Evolutionary conservation across 148 eudicot species (phyloP).

Genomic region (Suaeda aralocaspica): DNA sequence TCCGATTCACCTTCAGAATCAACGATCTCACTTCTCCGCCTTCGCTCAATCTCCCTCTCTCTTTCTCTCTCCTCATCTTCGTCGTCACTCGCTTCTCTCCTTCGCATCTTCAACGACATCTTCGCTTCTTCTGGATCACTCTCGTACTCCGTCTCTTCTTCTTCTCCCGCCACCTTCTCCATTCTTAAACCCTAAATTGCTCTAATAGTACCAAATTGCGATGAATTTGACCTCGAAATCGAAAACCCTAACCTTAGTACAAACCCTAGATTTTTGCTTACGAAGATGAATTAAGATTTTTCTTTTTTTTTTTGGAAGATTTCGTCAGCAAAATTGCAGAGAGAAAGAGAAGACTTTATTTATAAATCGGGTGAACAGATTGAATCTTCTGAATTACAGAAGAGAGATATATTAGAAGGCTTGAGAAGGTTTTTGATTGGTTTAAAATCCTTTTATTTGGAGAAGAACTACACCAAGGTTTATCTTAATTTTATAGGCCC

Average conservation of each 20-base stretch:
- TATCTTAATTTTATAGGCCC: too few species aligned
- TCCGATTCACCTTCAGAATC: conserved; percentile 64
- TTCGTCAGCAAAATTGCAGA: neutral
- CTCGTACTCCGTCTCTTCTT: conserved; percentile 71
- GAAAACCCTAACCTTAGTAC: conserved; percentile 5
- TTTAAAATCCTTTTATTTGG: neutral
- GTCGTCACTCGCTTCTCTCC: conserved; percentile 81
- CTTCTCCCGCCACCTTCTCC: conserved; percentile 19
- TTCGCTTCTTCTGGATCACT: conserved; percentile 91
- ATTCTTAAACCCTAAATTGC: conserved; percentile 21
- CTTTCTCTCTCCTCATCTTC: conserved; percentile 48
- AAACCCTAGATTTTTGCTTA: conserved; percentile 9
- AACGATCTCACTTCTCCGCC: conserved; percentile 25
- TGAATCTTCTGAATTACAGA: too few species aligned
- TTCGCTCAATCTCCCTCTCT: conserved; percentile 24
- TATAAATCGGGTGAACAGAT: neutral
- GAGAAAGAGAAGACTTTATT: conserved; percentile 7
- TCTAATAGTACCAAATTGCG: neutral
- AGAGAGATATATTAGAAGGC: conserved; percentile 12
- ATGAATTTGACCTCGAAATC: neutral
- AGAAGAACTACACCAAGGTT: too few species aligned
- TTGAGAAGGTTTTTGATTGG: conserved; percentile 22
- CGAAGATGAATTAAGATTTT: neutral
- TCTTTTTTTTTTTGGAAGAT: neutral
- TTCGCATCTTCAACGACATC: conserved; percentile 62